Base-by-base conservation (phyloP, 768 basidiomycete genomes). In the Mycena leptocephala region DNA sequence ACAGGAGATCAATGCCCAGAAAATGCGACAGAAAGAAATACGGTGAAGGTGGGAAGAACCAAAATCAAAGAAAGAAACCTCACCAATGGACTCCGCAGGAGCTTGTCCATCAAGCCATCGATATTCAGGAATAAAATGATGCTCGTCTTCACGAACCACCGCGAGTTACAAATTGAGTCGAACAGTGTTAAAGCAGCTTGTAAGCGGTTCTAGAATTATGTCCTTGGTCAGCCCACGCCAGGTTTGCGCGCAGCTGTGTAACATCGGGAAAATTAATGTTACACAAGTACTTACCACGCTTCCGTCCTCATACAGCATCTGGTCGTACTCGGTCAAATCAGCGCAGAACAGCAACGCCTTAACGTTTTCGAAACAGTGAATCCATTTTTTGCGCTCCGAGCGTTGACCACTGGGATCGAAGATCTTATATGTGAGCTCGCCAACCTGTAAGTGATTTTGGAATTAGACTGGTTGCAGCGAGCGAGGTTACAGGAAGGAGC, bases 91-190 rank as follows among this genome's bases (percentile, higher is more conserved):
- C 68, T 75, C 61, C 91, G 88, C 0, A 95, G 95, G 5, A 99
- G 90, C 84, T 99, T 99, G 83, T 97, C 97, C 2, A 95, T 93
- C 85, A 99, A 98, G 56, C 98, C 87, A 86, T 99, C 98, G 83
- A 98, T 97, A 91, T 97, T 98, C 76, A 98, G 86, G 92, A 97
- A 98, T 43, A 98, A 89, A 81, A 98, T 98, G 82, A 98, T 98
- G 2, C 95, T 96, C 5, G 97, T 97, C 87, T 97, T 96, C 82
- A 96, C 95, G 83, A 98, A 98, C 97, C 96, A 98, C 76, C 97
- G 91, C 55, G 96, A 97, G 81, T 99, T 99, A 88, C 97, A 97
- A 88, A 99, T 98, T 68, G 97, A 98, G 84, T 99, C 98, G 84
- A 98, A 99, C 65, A 99, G 93, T 0, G 97, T 97, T 59, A 99